These are phyloP conservation scores for Alternaria atra DNA, from an alignment of 2,329 filamentous ascomycete species.

Conservation along the genomic window DNA sequence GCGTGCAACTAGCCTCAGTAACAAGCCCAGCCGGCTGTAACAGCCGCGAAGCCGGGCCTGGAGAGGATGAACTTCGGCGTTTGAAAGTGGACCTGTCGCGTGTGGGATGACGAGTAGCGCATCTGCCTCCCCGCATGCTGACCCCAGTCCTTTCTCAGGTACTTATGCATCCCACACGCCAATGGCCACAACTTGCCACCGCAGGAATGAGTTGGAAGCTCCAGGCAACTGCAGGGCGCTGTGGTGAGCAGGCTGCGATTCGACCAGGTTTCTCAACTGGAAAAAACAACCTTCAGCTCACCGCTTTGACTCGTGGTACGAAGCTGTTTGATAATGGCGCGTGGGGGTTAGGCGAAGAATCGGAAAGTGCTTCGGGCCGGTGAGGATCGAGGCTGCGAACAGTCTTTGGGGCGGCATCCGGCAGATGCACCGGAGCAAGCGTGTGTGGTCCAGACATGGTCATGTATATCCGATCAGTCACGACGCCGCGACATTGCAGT, in stretches of 20 bases:
- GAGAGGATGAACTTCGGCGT: conserved; percentile 39
- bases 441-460: not conserved
- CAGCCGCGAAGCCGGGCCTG: conserved; percentile 25
- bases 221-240: not conserved
- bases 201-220: not conserved
- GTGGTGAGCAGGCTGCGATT: not conserved
- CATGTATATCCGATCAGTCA: not conserved
- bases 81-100: conserved; percentile 41
- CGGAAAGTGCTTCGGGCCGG: conserved; percentile 22
- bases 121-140: conserved; percentile 42
- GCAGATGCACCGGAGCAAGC: conserved; percentile 1
- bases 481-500: conserved; percentile 9
- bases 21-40: conserved; percentile 25
- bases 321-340: conserved; percentile 48
- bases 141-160: conserved; percentile 41
- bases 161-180: conserved; percentile 36
- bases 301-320: conserved; percentile 14
- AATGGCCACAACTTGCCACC: conserved; percentile 14
- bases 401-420: conserved; percentile 9
- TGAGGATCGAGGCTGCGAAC: conserved; percentile 18
- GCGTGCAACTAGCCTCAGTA: conserved; percentile 24
- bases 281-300: not conserved
- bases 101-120: conserved; percentile 46
- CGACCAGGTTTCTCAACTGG: not conserved
- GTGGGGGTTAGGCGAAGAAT: conserved; percentile 43